These are phyloP conservation scores for Claviceps quebecensis DNA, from an alignment of 2,329 filamentous ascomycete species.

Conservation along the genomic window DNA sequence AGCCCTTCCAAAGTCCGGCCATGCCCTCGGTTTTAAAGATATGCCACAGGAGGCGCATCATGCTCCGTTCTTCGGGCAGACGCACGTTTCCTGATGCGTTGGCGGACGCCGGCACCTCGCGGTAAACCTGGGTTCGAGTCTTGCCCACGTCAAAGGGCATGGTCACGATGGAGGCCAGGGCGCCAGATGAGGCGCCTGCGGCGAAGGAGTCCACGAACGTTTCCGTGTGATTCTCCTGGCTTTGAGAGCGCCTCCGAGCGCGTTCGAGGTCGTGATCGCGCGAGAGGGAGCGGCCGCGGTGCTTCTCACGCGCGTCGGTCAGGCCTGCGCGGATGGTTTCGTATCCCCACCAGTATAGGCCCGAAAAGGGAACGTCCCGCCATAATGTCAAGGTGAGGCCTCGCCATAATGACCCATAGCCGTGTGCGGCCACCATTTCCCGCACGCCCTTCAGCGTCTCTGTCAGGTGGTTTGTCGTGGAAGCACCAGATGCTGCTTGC, in stretches of 20 bases:
- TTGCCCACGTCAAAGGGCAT: slow-evolving; percentile 97
- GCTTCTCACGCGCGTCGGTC: slow-evolving; percentile 50
- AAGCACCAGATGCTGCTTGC: slow-evolving; percentile 55
- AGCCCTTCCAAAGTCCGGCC: slow-evolving; percentile 74
- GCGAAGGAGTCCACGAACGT: slow-evolving; percentile 84
- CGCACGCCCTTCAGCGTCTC: slow-evolving; percentile 64
- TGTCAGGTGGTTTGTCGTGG: slow-evolving; percentile 55
- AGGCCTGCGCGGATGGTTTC: slow-evolving; percentile 64
- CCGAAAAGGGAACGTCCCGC: slow-evolving; percentile 95
- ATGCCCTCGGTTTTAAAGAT: slow-evolving; percentile 80
- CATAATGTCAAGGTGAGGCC: slow-evolving; percentile 84
- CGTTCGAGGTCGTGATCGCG: slow-evolving; percentile 25
- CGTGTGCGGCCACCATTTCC: slow-evolving; percentile 64
- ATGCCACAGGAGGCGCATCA: slow-evolving; percentile 74
- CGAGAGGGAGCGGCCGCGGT: slow-evolving; percentile 25
- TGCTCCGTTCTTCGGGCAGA: slow-evolving; percentile 60
- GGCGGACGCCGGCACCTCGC: slow-evolving; percentile 30
- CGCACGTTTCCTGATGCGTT: slow-evolving; percentile 20
- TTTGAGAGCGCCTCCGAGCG: slow-evolving; percentile 42
- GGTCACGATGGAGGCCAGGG: slow-evolving; percentile 73
- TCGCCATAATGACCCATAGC: slow-evolving; percentile 76
- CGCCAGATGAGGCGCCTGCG: slow-evolving; percentile 71
- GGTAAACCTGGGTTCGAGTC: slow-evolving; percentile 77
- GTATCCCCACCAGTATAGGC: slow-evolving; percentile 97
- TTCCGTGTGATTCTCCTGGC: slow-evolving; percentile 53